Evolutionary conservation across 75 land plant species (phyloP).

Genomic region (Cryptomeria japonica): DNA sequence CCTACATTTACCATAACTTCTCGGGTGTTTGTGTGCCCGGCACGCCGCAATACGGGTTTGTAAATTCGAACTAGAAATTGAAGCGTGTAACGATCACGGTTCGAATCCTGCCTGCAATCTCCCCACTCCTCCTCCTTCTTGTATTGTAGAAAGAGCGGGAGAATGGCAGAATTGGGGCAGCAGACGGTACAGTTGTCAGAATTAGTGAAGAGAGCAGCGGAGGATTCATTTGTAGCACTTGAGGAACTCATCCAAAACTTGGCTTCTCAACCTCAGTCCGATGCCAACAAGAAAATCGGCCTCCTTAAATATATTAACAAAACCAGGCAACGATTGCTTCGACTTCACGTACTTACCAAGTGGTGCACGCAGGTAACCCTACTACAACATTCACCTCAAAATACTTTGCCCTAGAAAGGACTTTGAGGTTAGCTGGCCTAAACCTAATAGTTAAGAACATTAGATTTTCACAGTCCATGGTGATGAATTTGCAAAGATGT

Average conservation of each 20-base stretch:
- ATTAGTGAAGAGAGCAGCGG: slow-evolving; percentile 70
- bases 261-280: slow-evolving; percentile 42
- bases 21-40: too few relatives aligned
- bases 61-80: too few relatives aligned
- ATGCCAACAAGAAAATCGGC: slow-evolving; percentile 84
- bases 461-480: too few relatives aligned
- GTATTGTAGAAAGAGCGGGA: neutral
- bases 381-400: neutral
- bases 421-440: too few relatives aligned
- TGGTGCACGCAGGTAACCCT: slow-evolving; percentile 95
- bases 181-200: slow-evolving; percentile 79
- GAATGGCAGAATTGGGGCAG: slow-evolving; percentile 79
- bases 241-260: slow-evolving; percentile 71
- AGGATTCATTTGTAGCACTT: slow-evolving; percentile 62
- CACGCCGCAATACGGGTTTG: too few relatives aligned
- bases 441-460: too few relatives aligned
- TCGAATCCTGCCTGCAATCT: too few relatives aligned
- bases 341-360: slow-evolving; percentile 84
- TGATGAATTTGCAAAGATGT: too few relatives aligned
- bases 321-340: slow-evolving; percentile 94
- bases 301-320: slow-evolving; percentile 78
- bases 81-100: too few relatives aligned
- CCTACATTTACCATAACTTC: too few relatives aligned
- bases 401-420: neutral
- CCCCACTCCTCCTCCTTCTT: neutral